Evolutionary conservation across 257 asterid genomes (phyloP), one percentile per base, ranked within the genome.

Genomic region (Primulina tabacum): DNA sequence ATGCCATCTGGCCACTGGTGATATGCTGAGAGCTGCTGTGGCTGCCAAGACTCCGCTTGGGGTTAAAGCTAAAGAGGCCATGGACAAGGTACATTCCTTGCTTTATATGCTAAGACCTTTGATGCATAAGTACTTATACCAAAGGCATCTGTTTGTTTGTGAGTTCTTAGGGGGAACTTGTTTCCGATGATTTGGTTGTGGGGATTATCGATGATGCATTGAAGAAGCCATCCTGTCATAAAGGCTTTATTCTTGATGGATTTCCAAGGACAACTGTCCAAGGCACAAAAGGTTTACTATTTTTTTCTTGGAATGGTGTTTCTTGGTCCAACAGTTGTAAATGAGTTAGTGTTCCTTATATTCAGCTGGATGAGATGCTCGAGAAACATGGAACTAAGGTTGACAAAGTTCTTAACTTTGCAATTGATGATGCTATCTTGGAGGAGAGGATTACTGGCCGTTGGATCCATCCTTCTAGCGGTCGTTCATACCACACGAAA

Each of bases 381-480:
- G 89, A 76, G n/a, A 83, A 83, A 33, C 91, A 79, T 69, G 96
- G 98, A 47, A 84, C 55, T 65, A 92, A 90, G 82, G 83, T 92
- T 56, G 97, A 92, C 78, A 90, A 92, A 75, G 97, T 92, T 77
- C 88, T 92, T 8, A 92, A 90, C 84, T 92, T 92, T 84, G 96
- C 97, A 37, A 87, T 92, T 76, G 97, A 90, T 79, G 97, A 90
- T 82, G 88, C 98, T 60, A 79, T 92, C 79, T 75, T 92, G 83
- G 97, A 92, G 85, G 98, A 92, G 87, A 81, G 98, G 70, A 90
- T 92, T 70, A 90, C 97, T 65, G 96, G 96, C 24, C 96, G 98
- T n/a, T 92, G 98, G 98, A 92, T 92, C 58, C 98, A 92, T 73
- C 97, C 98, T 34, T 84, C 97, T 24, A 92, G 98, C 79, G 97